phyloP scores from a whole-genome alignment of 768 basidiomycete genomes.

The Boletus sp. region DNA sequence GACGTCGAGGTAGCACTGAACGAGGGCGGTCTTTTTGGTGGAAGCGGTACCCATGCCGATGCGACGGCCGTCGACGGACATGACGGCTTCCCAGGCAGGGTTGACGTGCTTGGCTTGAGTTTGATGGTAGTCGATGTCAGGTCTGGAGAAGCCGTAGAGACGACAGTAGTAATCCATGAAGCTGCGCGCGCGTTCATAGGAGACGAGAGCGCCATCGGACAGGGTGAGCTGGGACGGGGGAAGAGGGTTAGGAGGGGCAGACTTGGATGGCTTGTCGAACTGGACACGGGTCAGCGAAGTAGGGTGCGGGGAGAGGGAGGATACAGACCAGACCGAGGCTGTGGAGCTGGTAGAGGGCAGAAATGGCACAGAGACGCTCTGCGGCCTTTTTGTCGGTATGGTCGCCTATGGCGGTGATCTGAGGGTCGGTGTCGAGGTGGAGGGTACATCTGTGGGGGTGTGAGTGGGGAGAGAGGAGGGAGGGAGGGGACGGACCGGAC shows the following conservation, averaged over 20 bases:
- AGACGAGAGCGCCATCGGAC: slow-evolving; percentile 62
- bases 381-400: slow-evolving; percentile 57
- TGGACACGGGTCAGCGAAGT: slow-evolving; percentile 7
- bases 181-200: slow-evolving; percentile 70
- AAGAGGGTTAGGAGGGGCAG: background rate
- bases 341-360: slow-evolving; percentile 70
- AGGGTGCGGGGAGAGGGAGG: background rate
- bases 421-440: slow-evolving; percentile 26
- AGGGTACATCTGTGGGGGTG: slow-evolving; percentile 22
- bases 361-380: slow-evolving; percentile 72
- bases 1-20: slow-evolving; percentile 83
- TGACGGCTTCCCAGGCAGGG: slow-evolving; percentile 64
- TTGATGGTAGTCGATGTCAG: slow-evolving; percentile 60
- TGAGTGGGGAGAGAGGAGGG: slow-evolving; percentile 1
- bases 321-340: slow-evolving; percentile 59
- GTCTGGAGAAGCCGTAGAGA: slow-evolving; percentile 68
- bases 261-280: slow-evolving; percentile 33
- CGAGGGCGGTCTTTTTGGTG: slow-evolving; percentile 70
- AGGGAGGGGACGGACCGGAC: slow-evolving; percentile 19
- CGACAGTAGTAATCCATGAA: slow-evolving; percentile 98
- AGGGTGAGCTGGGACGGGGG: slow-evolving; percentile 36
- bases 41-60: slow-evolving; percentile 76
- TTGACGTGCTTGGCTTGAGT: slow-evolving; percentile 20
- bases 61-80: slow-evolving; percentile 72
- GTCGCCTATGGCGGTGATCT: slow-evolving; percentile 64